Evolutionary conservation across 2,329 filamentous ascomycete genomes (phyloP).

Genomic region (Colletotrichum sp.): DNA sequence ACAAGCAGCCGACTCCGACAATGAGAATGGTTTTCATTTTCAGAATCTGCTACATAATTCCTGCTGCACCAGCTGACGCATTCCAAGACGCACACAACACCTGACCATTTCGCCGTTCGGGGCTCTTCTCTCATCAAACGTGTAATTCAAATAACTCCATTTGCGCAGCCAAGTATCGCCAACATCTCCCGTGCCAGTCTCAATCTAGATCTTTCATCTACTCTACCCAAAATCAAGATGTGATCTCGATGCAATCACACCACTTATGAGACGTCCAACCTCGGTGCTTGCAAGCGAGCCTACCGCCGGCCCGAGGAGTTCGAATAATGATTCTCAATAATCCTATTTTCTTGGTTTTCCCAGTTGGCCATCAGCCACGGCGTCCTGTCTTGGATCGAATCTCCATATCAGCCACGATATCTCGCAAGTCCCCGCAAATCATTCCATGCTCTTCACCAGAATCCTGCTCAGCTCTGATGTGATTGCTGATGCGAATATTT

Average conservation of each 20-base stretch:
- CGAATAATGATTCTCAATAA: constrained; percentile 1
- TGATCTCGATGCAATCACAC: neutral
- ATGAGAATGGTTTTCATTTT: neutral
- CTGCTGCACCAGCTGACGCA: neutral
- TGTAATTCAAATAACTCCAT: neutral
- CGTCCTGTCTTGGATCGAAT: neutral
- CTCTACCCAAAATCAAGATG: neutral
- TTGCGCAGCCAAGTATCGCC: neutral
- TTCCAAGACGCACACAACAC: neutral
- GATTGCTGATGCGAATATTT: neutral
- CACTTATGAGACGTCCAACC: neutral
- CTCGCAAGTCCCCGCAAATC: neutral
- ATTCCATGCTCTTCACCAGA: neutral
- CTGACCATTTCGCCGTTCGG: neutral
- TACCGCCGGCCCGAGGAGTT: neutral
- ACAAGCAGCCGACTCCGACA: neutral
- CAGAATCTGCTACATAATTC: neutral
- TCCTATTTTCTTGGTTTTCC: constrained; percentile 6
- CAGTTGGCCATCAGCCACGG: neutral
- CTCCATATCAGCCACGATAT: neutral
- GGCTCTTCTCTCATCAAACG: neutral
- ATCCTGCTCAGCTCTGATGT: neutral
- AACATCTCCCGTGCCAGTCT: neutral
- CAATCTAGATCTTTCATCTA: neutral
- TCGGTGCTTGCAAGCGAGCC: neutral